Base-by-base conservation (phyloP, 2,329 filamentous ascomycete genomes). In the Ramularia endophylla region DNA sequence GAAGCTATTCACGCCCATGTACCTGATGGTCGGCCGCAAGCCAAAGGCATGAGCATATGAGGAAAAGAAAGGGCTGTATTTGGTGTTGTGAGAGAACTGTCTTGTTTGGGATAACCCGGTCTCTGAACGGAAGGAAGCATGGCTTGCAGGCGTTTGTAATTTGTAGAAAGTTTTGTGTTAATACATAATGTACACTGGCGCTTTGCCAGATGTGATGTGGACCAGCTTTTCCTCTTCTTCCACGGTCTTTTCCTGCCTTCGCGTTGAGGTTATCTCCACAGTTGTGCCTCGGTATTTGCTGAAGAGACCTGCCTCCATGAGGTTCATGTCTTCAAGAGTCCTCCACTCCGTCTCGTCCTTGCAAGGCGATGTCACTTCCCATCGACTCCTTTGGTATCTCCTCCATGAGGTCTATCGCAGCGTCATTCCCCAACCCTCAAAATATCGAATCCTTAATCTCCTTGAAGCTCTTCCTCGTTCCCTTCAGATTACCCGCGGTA, bases 1-100 rank as follows among this genome's bases (percentile, higher is more conserved):
- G 71, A 85, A 94, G 66, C 77, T 97, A 13, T 97, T 97, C 70
- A 97, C 90, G 1, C 90, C 90, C 42, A 97, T 97, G 90, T 95
- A 95, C 71, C 73, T 97, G 61, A 95, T 95, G 87, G 80, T 97
- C 45, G 90, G 80, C 49, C 80, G 86, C 68, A 95, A 95, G 75
- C 87, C 90, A 12, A 34, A 34, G 32, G 20, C 17, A 17, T 34
- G 12, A 16, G 29, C 16, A 17, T 12, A 28, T 13, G 13, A 11
- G 27, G 29, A 32, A 32, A 17, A 32, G 32, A 12, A 19, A 19
- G 32, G 3, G 29, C 3, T 28, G 11, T 28, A 13, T 28, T 28
- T 28, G 27, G 27, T 13, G 27, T 28, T 28, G 11, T 9, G 29
- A 11, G 15, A 32, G 9, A 32, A 17, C 18, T 13, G 29, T n/a